Percentiles rank a stretch among this genome's conserved stretches.
These are phyloP conservation scores for Globisporangium cystogenes DNA, from an alignment of 352 stramenopile genomes.

Conservation along the genomic window DNA sequence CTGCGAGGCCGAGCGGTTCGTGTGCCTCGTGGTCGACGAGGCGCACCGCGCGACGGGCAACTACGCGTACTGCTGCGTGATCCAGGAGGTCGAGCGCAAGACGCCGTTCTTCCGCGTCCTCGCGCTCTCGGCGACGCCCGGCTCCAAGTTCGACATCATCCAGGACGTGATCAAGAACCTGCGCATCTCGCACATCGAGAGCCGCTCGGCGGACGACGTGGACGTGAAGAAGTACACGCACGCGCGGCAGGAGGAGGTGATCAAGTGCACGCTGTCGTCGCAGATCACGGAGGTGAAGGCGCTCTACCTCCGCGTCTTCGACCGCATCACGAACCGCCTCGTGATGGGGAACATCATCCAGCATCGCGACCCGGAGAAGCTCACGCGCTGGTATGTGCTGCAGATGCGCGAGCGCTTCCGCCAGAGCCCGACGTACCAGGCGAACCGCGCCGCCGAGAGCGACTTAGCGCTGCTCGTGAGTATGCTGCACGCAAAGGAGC, in stretches of 20 bases:
- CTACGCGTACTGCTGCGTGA: conserved; percentile 95
- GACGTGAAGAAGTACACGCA: conserved; percentile 91
- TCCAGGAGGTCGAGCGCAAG: conserved; percentile 56
- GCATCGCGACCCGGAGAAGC: conserved; percentile 63
- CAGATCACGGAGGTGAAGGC: conserved; percentile 64
- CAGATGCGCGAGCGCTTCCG: conserved; percentile 72
- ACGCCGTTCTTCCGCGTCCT: conserved; percentile 89
- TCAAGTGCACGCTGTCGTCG: conserved; percentile 56
- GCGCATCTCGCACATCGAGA: conserved; percentile 93
- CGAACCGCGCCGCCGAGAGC: conserved; percentile 65
- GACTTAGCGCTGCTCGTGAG: conserved; percentile 73
- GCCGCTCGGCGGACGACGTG: conserved; percentile 91
- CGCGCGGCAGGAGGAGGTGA: conserved; percentile 76
- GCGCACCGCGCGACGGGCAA: conserved; percentile 96
- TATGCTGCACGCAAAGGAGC: conserved; percentile 69
- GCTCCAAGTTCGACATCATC: conserved; percentile 93
- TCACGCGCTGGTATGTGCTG: conserved; percentile 78
- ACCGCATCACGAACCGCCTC: conserved; percentile 56
- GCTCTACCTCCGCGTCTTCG: conserved; percentile 58
- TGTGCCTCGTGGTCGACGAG: conserved; percentile 98
- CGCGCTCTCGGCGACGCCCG: conserved; percentile 96
- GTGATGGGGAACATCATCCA: conserved; percentile 51
- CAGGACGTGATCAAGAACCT: conserved; percentile 96
- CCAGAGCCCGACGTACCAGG: conserved; percentile 50
- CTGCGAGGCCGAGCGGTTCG: conserved; percentile 78